phyloP scores from a whole-genome alignment of 805 yeast genomes.

The Cyberlindnera maritima region DNA sequence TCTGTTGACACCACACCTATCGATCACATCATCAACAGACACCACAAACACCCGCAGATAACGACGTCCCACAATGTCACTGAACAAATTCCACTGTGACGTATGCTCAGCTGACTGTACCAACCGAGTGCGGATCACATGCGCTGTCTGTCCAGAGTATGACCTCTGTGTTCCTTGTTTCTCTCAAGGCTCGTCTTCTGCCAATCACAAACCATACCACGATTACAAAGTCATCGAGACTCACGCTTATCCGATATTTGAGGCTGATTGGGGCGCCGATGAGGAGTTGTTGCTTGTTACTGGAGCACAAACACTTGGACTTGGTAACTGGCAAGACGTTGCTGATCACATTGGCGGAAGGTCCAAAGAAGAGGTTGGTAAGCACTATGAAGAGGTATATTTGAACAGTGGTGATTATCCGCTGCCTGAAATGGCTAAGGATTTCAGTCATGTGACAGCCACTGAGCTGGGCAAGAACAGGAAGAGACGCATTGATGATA shows the following conservation, averaged over 20 bases:
- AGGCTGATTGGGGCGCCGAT: conserved; percentile 96
- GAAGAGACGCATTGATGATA: conserved; percentile 67
- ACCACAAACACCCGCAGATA: too few relatives aligned
- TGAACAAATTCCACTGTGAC: conserved; percentile 80
- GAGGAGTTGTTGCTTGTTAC: conserved; percentile 87
- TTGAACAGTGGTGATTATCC: conserved; percentile 75
- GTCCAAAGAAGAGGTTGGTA: conserved; percentile 85
- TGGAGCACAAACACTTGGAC: conserved; percentile 87
- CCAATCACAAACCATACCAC: conserved; percentile 91
- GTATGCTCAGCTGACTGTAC: conserved; percentile 97
- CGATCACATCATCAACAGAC: neutral
- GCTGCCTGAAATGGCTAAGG: conserved; percentile 77
- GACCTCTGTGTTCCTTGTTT: conserved; percentile 98
- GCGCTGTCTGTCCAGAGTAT: conserved; percentile 91
- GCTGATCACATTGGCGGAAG: conserved; percentile 94
- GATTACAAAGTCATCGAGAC: conserved; percentile 91
- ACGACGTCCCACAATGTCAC: conserved; percentile 28
- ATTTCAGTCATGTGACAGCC: conserved; percentile 59
- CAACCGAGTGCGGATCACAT: conserved; percentile 81
- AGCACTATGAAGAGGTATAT: conserved; percentile 75
- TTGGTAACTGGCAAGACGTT: conserved; percentile 98
- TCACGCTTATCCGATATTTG: conserved; percentile 90
- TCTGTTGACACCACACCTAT: neutral
- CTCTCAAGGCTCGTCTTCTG: conserved; percentile 75
- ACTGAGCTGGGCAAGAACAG: conserved; percentile 66